Evolutionary conservation across 768 basidiomycete genomes (phyloP).

Genomic region (Boletus sp.): DNA sequence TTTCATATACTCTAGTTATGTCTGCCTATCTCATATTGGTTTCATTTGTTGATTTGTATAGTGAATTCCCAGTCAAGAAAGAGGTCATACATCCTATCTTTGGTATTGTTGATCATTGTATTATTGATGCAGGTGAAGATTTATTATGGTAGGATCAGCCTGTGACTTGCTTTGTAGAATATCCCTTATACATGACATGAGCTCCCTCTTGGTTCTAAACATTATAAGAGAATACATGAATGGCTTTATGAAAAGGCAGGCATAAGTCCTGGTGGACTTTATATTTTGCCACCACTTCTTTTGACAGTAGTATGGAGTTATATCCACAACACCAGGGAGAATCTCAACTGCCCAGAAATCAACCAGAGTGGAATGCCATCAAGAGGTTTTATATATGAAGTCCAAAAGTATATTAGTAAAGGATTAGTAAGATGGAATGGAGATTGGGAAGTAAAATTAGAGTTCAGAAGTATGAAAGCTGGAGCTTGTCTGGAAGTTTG

Average conservation of each 20-base stretch:
- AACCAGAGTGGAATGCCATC: background rate
- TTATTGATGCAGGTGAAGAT: background rate
- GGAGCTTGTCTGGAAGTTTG: too few relatives aligned
- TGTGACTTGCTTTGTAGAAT: background rate
- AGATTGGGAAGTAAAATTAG: too few relatives aligned
- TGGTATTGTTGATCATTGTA: background rate
- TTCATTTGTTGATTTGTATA: background rate
- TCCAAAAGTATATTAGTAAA: too few relatives aligned
- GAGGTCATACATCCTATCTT: background rate
- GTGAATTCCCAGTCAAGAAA: background rate
- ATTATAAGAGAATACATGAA: background rate
- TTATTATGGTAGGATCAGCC: background rate
- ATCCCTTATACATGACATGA: background rate
- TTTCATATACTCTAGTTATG: too few relatives aligned
- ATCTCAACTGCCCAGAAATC: background rate
- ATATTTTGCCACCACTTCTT: background rate
- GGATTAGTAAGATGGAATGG: too few relatives aligned
- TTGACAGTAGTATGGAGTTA: background rate
- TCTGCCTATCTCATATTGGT: too few relatives aligned
- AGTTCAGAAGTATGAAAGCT: too few relatives aligned
- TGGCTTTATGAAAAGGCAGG: background rate
- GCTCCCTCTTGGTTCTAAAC: background rate
- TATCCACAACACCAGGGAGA: background rate
- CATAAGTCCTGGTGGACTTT: background rate
- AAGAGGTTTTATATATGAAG: too few relatives aligned